Percentiles rank a stretch among this genome's conserved stretches.
These are phyloP conservation scores for Metrosideros polymorpha DNA, from an alignment of 441 rosid genomes.

Conservation along the genomic window DNA sequence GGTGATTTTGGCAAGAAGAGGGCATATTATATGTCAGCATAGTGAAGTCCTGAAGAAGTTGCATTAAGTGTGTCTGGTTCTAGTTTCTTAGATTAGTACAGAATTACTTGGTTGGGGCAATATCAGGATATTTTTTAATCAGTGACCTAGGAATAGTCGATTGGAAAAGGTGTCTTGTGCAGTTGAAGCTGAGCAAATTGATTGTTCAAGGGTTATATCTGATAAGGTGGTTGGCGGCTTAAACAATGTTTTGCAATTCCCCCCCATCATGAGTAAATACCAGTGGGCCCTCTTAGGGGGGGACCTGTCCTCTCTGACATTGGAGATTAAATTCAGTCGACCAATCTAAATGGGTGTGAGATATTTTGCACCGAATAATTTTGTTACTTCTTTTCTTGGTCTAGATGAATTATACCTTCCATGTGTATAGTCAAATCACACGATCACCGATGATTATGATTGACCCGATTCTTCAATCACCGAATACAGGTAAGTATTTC, in stretches of 20 bases:
- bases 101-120: background rate
- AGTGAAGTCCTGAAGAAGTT: background rate
- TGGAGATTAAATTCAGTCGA: background rate
- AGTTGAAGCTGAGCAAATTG: background rate
- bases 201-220: background rate
- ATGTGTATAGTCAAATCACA: background rate
- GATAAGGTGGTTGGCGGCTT: background rate
- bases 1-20: background rate
- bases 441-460: background rate
- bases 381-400: background rate
- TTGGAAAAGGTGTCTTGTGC: background rate
- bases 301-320: background rate
- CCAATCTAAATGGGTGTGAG: background rate
- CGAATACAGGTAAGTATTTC: background rate
- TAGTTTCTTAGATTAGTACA: background rate
- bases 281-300: background rate
- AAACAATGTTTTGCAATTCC: background rate
- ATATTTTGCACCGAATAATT: background rate
- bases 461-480: background rate
- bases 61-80: background rate
- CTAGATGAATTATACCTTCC: background rate
- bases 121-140: background rate
- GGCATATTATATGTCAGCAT: background rate
- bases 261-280: background rate
- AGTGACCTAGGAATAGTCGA: background rate